Evolutionary conservation across 306 rosid genomes (phyloP), one percentile per base, ranked within the genome.

Genomic region (Mucuna pruriens): DNA sequence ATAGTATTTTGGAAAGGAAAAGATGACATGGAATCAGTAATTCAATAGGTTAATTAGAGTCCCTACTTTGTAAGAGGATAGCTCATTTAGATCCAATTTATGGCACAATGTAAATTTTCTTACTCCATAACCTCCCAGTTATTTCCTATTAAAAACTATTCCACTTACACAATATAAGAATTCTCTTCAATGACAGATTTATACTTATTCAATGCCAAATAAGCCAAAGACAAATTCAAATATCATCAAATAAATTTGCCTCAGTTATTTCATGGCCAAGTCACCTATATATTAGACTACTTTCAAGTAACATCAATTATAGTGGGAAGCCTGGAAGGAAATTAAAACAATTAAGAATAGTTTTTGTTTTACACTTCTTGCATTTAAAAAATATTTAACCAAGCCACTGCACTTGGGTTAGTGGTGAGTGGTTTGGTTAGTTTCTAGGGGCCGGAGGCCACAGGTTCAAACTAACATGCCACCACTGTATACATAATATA

Each of bases 301-400:
- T 29, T 61, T 25, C 39, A 15, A 13, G 51, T 55, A 74, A 55
- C 36, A 74, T 38, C 82, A 66, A 20, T 49, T 34, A 45, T 42
- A 64, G 67, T 20, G 52, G 25, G 77, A 57, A 70, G 40, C 49
- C 62, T 44, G 16, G 79, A 38, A 61, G 74, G 67, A 9, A 60
- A 51, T 13, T 31, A 38, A 26, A 4, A 79, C 9, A 42, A 49
- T 74, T 36, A 16, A 15, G 66, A 31, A 23, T 49, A 33, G 17
- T 7, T 9, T 45, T 38, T 34, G 12, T 39, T 19, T 66, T 16
- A 67, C 64, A 66, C 40, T 66, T 36, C 55, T 20, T 4, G 71
- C 40, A 15, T 44, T 74, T 40, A 54, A 31, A 81, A 66, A 34
- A 39, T 72, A 52, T 68, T 67, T 39, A 52, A n/a, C 2, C 25